A percentile compares a stretch with the other conserved stretches of the same genome.
Conservation (phyloP, 1,139 yeast genomes). For the Suhomyces wounanorum region DNA sequence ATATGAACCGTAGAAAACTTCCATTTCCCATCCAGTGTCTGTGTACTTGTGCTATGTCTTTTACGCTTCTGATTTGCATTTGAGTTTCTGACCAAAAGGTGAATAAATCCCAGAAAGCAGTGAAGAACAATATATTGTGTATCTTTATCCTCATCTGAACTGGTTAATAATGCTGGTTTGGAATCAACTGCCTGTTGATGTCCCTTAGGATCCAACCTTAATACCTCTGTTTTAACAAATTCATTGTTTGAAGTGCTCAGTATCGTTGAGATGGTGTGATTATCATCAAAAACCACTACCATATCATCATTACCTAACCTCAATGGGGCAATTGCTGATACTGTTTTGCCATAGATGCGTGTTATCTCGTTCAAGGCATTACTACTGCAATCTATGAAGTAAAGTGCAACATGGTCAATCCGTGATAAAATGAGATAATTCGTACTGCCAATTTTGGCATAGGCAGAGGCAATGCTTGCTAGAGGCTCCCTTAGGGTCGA, state of each 20-base stretch:
- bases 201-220: slow-evolving; percentile 26
- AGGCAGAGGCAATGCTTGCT: background rate
- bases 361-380: slow-evolving; percentile 14
- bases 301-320: slow-evolving; percentile 8
- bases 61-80: background rate
- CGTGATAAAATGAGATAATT: slow-evolving; percentile 7
- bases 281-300: slow-evolving; percentile 20
- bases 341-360: slow-evolving; percentile 21
- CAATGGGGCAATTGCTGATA: slow-evolving; percentile 12
- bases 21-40: slow-evolving; percentile 13
- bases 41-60: slow-evolving; percentile 2
- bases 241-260: slow-evolving; percentile 1
- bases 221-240: slow-evolving; percentile 10
- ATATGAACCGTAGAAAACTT: slow-evolving; percentile 20
- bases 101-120: slow-evolving; percentile 34
- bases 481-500: slow-evolving; percentile 7
- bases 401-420: slow-evolving; percentile 19
- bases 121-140: slow-evolving; percentile 26
- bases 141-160: slow-evolving; percentile 9
- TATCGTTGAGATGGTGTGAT: slow-evolving; percentile 12
- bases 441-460: slow-evolving; percentile 1
- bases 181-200: slow-evolving; percentile 33
- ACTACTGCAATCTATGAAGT: slow-evolving; percentile 13
- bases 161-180: slow-evolving; percentile 22
- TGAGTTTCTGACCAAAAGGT: slow-evolving; percentile 13